A percentile compares a stretch with the other conserved stretches of the same genome.
These are phyloP conservation scores for Boletus sp. DNA, from an alignment of 768 basidiomycete genomes.

Conservation along the genomic window DNA sequence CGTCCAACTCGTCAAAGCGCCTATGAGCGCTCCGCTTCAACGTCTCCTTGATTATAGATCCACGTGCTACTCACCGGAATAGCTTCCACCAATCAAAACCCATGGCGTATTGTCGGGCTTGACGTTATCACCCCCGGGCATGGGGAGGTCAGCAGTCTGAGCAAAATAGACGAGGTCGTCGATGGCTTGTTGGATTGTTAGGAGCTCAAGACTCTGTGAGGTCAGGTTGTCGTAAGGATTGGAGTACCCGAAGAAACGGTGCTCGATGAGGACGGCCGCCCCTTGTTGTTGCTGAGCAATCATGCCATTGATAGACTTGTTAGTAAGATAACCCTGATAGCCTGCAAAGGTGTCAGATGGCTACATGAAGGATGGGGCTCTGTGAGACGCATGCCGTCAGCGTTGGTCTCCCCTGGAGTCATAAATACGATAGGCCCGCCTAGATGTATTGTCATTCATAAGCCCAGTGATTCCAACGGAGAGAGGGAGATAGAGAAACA, in stretches of 20 bases:
- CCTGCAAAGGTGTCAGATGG: constrained; percentile 7
- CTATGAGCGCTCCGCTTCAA: constrained; percentile 7
- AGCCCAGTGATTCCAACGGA: not conserved
- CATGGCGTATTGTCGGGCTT: constrained; percentile 50
- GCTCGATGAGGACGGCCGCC: constrained; percentile 61
- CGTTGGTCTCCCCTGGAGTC: constrained; percentile 66
- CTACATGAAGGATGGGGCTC: not conserved
- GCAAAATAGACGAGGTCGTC: constrained; percentile 72
- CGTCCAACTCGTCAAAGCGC: constrained; percentile 55
- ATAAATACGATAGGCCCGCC: constrained; percentile 27
- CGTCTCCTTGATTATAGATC: too few relatives aligned
- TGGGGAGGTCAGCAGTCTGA: constrained; percentile 60
- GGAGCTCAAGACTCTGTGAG: constrained; percentile 51
- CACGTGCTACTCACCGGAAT: constrained; percentile 26
- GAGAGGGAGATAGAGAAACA: not conserved
- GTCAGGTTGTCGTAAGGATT: constrained; percentile 64
- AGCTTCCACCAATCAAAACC: constrained; percentile 43
- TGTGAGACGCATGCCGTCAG: constrained; percentile 32
- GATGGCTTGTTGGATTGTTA: constrained; percentile 72
- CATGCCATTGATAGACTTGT: constrained; percentile 57
- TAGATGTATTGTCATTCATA: not conserved
- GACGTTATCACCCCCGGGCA: constrained; percentile 60
- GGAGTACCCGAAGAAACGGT: constrained; percentile 74
- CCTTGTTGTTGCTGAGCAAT: constrained; percentile 66
- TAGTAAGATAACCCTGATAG: constrained; percentile 56